These are phyloP conservation scores for Priceomyces medius DNA, from an alignment of 805 yeast species.

Conservation along the genomic window DNA sequence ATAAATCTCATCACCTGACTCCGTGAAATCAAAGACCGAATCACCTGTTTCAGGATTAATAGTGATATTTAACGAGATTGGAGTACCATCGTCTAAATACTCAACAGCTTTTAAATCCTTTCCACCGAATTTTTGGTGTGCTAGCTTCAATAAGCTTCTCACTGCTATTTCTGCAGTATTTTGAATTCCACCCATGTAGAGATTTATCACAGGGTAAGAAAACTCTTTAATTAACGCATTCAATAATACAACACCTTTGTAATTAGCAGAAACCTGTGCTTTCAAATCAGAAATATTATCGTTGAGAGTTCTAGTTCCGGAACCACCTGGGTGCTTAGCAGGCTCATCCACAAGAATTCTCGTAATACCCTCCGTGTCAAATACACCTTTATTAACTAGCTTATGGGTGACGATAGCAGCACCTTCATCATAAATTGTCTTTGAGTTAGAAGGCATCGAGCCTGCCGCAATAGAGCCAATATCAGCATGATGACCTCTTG, in stretches of 20 bases:
- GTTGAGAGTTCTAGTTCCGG: conserved; percentile 76
- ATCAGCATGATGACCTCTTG: conserved; percentile 92
- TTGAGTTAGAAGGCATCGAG: conserved; percentile 87
- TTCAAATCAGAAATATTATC: conserved; percentile 66
- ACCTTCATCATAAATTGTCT: conserved; percentile 79
- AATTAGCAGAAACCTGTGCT: conserved; percentile 71
- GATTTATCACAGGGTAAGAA: conserved; percentile 35
- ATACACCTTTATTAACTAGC: conserved; percentile 62
- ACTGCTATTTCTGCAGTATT: conserved; percentile 25
- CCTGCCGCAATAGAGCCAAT: conserved; percentile 89
- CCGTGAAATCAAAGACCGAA: conserved; percentile 74
- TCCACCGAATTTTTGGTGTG: conserved; percentile 33
- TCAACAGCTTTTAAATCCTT: conserved; percentile 50
- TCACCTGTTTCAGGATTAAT: conserved; percentile 46
- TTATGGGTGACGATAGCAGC: conserved; percentile 76
- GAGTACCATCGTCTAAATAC: conserved; percentile 73
- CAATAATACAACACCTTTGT: conserved; percentile 69
- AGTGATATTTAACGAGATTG: conserved; percentile 51
- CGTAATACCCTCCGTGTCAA: conserved; percentile 68
- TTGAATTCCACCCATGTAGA: conserved; percentile 27
- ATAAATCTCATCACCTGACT: conserved; percentile 76
- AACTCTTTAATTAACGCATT: conserved; percentile 59
- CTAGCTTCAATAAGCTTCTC: conserved; percentile 19
- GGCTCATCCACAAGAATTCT: conserved; percentile 65
- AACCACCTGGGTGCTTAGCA: conserved; percentile 73